Evolutionary conservation across 805 yeast genomes (phyloP).

Genomic region (Phaffomyces opuntiae): DNA sequence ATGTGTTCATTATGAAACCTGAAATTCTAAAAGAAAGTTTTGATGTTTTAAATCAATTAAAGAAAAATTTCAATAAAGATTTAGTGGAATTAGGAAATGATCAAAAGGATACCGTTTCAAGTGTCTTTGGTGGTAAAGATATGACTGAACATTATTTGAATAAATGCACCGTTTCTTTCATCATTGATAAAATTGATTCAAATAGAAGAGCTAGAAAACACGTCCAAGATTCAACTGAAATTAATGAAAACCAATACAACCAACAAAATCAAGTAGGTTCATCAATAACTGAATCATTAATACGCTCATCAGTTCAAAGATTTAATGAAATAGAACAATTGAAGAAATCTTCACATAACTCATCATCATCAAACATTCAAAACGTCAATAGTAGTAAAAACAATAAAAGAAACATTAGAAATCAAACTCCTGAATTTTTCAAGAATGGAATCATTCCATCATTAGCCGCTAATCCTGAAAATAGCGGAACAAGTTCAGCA

Average conservation of each 20-base stretch:
- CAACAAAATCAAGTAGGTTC: slow-evolving; percentile 18
- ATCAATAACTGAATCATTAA: slow-evolving; percentile 10
- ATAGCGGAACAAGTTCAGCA: background rate
- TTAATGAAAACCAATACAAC: slow-evolving; percentile 7
- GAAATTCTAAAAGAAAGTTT: slow-evolving; percentile 24
- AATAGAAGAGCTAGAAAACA: slow-evolving; percentile 2
- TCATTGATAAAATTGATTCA: slow-evolving; percentile 15
- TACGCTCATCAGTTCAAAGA: slow-evolving; percentile 8
- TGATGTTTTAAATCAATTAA: slow-evolving; percentile 21
- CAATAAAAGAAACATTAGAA: background rate
- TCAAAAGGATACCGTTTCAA: slow-evolving; percentile 25
- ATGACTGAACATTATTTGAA: slow-evolving; percentile 24
- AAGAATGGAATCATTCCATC: slow-evolving; percentile 5
- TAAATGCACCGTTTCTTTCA: slow-evolving; percentile 23
- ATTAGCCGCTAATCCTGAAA: slow-evolving; percentile 8
- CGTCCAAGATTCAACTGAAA: background rate
- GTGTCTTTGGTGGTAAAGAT: slow-evolving; percentile 25
- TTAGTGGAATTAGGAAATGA: slow-evolving; percentile 21
- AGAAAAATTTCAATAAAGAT: slow-evolving; percentile 20
- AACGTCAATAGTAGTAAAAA: background rate
- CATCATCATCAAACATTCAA: background rate
- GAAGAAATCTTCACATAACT: background rate
- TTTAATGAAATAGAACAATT: slow-evolving; percentile 10
- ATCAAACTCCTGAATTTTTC: background rate
- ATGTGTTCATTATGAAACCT: slow-evolving; percentile 21